Evolutionary conservation across 2,329 filamentous ascomycete genomes (phyloP).

Genomic region (Annulohypoxylon truncatum): DNA sequence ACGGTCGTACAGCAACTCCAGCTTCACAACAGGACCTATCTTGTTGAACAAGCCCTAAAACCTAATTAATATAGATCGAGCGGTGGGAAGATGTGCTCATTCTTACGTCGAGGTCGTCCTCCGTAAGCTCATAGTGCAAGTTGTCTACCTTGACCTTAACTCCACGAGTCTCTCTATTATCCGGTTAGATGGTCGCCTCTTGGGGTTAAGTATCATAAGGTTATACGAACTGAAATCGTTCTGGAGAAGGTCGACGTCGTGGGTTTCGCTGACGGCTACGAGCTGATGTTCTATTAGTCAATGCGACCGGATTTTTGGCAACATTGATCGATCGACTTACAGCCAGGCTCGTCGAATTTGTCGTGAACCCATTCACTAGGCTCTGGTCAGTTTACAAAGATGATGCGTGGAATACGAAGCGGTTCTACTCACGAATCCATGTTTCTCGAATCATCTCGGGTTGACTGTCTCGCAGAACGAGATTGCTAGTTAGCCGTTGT

Average conservation of each 20-base stretch:
- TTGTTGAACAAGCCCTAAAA: slow-evolving; percentile 80
- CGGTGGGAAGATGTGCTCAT: background rate
- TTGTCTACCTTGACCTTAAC: slow-evolving; percentile 87
- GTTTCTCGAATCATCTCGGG: slow-evolving; percentile 72
- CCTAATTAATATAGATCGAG: slow-evolving; percentile 43
- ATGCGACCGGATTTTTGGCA: background rate
- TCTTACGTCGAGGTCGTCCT: slow-evolving; percentile 81
- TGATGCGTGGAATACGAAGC: background rate
- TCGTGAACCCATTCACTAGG: slow-evolving; percentile 93
- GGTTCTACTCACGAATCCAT: slow-evolving; percentile 72
- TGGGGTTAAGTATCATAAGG: slow-evolving; percentile 25
- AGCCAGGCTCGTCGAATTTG: slow-evolving; percentile 79
- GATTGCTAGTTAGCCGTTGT: slow-evolving; percentile 64
- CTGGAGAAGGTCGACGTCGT: slow-evolving; percentile 56
- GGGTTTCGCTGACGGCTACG: slow-evolving; percentile 42
- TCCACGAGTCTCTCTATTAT: slow-evolving; percentile 63
- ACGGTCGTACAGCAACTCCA: slow-evolving; percentile 85
- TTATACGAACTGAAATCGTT: slow-evolving; percentile 43
- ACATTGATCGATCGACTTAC: slow-evolving; percentile 54
- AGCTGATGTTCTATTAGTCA: slow-evolving; percentile 36
- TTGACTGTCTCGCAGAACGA: slow-evolving; percentile 54
- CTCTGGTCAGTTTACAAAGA: slow-evolving; percentile 42
- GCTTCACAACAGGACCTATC: slow-evolving; percentile 77
- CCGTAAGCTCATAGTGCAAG: slow-evolving; percentile 89
- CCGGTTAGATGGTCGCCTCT: slow-evolving; percentile 24